These are phyloP conservation scores for Coniophora puteana DNA, from an alignment of 1,284 basidiomycete species.

Conservation along the genomic window DNA sequence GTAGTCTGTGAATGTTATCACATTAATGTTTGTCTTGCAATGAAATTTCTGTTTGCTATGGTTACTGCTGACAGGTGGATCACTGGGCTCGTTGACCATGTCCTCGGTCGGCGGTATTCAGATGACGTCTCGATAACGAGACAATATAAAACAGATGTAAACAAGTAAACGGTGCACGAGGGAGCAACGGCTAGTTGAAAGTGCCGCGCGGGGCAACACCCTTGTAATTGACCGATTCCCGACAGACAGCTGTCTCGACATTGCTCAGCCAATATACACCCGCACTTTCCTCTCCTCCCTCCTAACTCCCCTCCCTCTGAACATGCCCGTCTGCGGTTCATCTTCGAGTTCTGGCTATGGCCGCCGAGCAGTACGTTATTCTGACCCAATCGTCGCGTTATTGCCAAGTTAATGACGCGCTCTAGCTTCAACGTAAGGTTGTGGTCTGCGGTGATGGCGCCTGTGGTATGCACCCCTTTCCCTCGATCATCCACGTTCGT, in stretches of 20 bases:
- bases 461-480: constrained; percentile 55
- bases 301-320: constrained; percentile 11
- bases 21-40: no score
- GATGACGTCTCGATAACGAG: no score
- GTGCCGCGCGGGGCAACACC: no score
- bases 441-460: constrained; percentile 93
- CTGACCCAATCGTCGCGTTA: no score
- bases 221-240: no score
- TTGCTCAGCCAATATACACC: constrained; percentile 2
- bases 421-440: constrained; percentile 69
- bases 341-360: constrained; percentile 41
- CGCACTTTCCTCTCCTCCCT: constrained; percentile 3
- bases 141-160: neutral
- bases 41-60: no score
- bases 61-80: no score
- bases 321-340: constrained; percentile 53
- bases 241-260: constrained; percentile 1
- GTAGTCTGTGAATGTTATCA: no score
- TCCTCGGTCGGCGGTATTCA: no score
- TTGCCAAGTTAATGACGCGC: no score
- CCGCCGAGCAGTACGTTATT: neutral
- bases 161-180: neutral
- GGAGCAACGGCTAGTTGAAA: no score
- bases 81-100: no score
- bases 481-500: constrained; percentile 9